phyloP scores from a whole-genome alignment of 192 early-diverging fungal species.

The Gaertneriomyces semiglobifer region DNA sequence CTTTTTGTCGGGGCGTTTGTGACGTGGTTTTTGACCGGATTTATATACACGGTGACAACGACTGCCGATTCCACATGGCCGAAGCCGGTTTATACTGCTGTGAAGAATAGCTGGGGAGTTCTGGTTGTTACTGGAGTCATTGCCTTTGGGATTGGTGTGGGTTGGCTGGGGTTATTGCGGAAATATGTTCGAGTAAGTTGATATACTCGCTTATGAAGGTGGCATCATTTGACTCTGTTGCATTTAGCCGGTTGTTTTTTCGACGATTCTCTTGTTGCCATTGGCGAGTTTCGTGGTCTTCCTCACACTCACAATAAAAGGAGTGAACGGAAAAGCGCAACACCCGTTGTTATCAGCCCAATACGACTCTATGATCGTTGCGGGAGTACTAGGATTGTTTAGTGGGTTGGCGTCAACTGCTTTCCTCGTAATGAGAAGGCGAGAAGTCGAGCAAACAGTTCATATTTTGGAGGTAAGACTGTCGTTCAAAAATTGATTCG shows the following conservation, averaged over 20 bases:
- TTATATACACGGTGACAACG: conserved; percentile 2
- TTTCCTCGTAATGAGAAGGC: conserved; percentile 26
- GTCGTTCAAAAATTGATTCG: background rate
- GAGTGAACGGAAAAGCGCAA: conserved; percentile 34
- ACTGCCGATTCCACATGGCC: conserved; percentile 3
- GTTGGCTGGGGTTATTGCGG: conserved; percentile 18
- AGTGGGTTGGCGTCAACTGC: conserved; percentile 25
- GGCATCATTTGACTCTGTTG: background rate
- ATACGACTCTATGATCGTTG: conserved; percentile 37
- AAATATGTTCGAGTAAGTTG: conserved; percentile 15
- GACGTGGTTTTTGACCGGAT: conserved; percentile 8
- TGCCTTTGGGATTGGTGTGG: conserved; percentile 7
- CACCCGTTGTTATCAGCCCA: conserved; percentile 37
- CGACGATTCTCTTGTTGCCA: conserved; percentile 33
- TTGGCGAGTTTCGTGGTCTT: conserved; percentile 29
- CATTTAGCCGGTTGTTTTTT: conserved; percentile 31
- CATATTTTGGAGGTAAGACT: conserved; percentile 30
- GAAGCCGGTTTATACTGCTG: conserved; percentile 13
- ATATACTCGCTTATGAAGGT: background rate
- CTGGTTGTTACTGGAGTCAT: conserved; percentile 1
- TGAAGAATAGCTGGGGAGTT: conserved; percentile 9
- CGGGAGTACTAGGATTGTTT: conserved; percentile 24
- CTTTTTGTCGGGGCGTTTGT: conserved; percentile 1
- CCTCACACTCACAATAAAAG: conserved; percentile 26
- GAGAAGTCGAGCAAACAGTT: conserved; percentile 38